Evolutionary conservation across 352 stramenopile species (phyloP).

Genomic region (Phytophthora aleatoria): DNA sequence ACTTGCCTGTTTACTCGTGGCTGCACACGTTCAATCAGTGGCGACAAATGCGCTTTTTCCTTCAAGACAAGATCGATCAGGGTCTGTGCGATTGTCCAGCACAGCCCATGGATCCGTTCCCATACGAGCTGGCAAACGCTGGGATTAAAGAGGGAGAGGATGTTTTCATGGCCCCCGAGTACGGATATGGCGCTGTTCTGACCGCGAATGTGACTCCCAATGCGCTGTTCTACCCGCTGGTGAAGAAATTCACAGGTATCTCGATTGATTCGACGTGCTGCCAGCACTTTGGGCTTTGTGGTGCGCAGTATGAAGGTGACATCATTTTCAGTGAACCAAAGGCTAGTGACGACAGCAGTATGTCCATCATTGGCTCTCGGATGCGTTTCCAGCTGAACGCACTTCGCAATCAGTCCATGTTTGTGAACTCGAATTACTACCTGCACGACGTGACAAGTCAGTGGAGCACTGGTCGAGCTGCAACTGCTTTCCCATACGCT

Average conservation of each 20-base stretch:
- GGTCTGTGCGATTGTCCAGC: constrained; percentile 68
- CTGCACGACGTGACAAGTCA: constrained; percentile 57
- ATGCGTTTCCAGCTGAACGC: constrained; percentile 89
- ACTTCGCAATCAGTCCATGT: constrained; percentile 88
- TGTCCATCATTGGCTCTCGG: constrained; percentile 73
- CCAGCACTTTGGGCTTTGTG: constrained; percentile 87
- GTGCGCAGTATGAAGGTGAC: constrained; percentile 85
- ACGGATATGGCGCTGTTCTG: constrained; percentile 15
- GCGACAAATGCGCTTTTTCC: constrained; percentile 83
- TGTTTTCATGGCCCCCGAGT: constrained; percentile 9
- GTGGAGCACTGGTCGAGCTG: constrained; percentile 38
- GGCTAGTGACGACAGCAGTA: not conserved
- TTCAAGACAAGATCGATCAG: constrained; percentile 72
- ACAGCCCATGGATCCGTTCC: constrained; percentile 80
- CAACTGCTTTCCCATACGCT: constrained; percentile 85
- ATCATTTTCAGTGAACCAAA: constrained; percentile 67
- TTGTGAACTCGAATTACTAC: constrained; percentile 92
- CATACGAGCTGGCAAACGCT: constrained; percentile 62
- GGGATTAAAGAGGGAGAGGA: constrained; percentile 15
- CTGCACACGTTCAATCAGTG: constrained; percentile 89
- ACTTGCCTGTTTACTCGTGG: constrained; percentile 88
- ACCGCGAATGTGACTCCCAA: constrained; percentile 61
- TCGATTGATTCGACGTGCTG: constrained; percentile 90
- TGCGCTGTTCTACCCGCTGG: constrained; percentile 74
- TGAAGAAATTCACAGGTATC: constrained; percentile 87